phyloP scores from a whole-genome alignment of 1,284 basidiomycete species.

The Papiliotrema terrestris region DNA sequence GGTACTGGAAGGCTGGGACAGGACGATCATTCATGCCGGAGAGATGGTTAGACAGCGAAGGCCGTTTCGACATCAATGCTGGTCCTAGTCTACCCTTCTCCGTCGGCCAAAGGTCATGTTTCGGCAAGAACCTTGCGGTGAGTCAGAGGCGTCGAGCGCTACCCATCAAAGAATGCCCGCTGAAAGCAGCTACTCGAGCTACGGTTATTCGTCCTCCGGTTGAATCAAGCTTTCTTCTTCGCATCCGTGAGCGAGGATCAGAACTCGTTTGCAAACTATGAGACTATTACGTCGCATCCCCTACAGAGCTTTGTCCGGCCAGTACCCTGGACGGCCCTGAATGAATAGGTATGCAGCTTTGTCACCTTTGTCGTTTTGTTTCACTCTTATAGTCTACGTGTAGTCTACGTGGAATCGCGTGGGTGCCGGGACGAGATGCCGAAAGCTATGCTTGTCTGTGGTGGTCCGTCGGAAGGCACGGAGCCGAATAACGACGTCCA shows the following conservation, averaged over 20 bases:
- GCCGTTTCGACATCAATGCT: conserved; percentile 27
- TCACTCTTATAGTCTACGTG: too few species aligned
- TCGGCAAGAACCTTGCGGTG: conserved; percentile 38
- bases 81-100: conserved; percentile 35
- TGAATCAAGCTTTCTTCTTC: conserved; percentile 36
- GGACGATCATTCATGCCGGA: conserved; percentile 26
- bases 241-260: conserved; percentile 19
- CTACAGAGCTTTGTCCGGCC: conserved; percentile 21
- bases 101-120: conserved; percentile 34
- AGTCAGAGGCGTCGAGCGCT: conserved; percentile 6
- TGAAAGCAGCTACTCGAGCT: conserved; percentile 29
- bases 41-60: conserved; percentile 31
- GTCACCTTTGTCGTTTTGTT: background rate
- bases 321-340: conserved; percentile 10
- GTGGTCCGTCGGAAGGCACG: too few species aligned
- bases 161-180: background rate
- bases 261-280: conserved; percentile 20
- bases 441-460: too few species aligned
- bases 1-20: conserved; percentile 23
- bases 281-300: conserved; percentile 29
- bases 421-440: too few species aligned
- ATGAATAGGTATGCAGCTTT: background rate
- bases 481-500: too few species aligned
- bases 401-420: too few species aligned
- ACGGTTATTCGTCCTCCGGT: conserved; percentile 25